Conservation (phyloP, 805 yeast genomes). For the Candida fluviatilis region DNA sequence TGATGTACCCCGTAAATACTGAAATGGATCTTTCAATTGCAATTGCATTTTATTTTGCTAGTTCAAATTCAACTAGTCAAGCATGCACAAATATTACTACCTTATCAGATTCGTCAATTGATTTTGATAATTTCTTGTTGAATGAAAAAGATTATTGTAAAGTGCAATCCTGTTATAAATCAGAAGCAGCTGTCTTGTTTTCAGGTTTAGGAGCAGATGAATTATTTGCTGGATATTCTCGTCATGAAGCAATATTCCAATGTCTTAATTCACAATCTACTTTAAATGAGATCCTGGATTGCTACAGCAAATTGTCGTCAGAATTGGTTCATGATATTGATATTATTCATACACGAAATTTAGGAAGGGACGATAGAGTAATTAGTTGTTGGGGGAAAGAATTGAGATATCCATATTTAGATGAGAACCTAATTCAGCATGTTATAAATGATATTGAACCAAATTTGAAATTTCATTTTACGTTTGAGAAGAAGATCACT, state of each 20-base stretch:
- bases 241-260: conserved; percentile 59
- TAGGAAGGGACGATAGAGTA: conserved; percentile 91
- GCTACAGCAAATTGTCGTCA: conserved; percentile 40
- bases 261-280: conserved; percentile 13
- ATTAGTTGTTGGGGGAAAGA: conserved; percentile 86
- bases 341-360: conserved; percentile 71
- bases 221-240: conserved; percentile 90
- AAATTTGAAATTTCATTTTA: conserved; percentile 35
- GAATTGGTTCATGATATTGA: conserved; percentile 71
- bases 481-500: conserved; percentile 17
- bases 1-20: conserved; percentile 81
- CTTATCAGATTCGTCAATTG: conserved; percentile 10
- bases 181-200: conserved; percentile 65
- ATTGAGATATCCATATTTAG: conserved; percentile 81
- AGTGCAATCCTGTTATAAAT: conserved; percentile 29
- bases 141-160: conserved; percentile 7
- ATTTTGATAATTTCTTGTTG: conserved; percentile 16
- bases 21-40: conserved; percentile 97
- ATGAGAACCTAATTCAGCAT: conserved; percentile 51
- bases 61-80: conserved; percentile 21
- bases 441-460: conserved; percentile 49
- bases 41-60: conserved; percentile 90
- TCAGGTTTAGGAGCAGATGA: conserved; percentile 98
- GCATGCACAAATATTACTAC: conserved; percentile 24
- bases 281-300: conserved; percentile 11